Conservation (phyloP, 2,329 filamentous ascomycete genomes). For the Stagonosporopsis cucurbitacearum region DNA sequence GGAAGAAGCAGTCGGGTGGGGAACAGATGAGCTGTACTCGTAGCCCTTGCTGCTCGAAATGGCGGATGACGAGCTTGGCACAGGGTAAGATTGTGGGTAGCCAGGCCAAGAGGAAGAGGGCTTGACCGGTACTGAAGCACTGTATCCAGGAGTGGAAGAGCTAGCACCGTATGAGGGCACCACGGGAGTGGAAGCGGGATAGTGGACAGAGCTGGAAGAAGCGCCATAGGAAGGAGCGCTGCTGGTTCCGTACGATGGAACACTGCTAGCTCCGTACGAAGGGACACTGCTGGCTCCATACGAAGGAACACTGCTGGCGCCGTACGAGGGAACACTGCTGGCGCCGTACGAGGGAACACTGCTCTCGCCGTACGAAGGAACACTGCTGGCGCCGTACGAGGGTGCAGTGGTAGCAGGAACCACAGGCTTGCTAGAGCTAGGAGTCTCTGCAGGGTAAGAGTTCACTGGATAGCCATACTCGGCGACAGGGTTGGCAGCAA, state of each 20-base stretch:
- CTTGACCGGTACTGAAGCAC: no score
- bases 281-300: no score
- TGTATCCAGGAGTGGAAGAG: neutral
- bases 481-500: constrained; percentile 36
- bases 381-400: neutral
- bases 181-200: neutral
- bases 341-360: neutral
- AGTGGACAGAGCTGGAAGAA: no score
- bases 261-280: no score
- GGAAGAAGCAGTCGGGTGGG: neutral
- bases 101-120: neutral
- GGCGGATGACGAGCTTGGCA: constrained; percentile 2
- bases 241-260: no score
- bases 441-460: constrained; percentile 2
- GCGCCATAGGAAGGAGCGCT: no score
- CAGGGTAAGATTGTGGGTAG: neutral
- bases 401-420: constrained; percentile 1
- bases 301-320: neutral
- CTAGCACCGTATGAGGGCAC: constrained; percentile 4
- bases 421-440: constrained; percentile 9
- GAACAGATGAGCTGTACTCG: no score
- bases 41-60: no score
- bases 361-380: neutral
- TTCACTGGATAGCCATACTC: constrained; percentile 25
- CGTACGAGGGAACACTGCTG: no score